A percentile compares a stretch with the other conserved stretches of the same genome.
These are phyloP conservation scores for Leccinum rimulosum DNA, from an alignment of 768 basidiomycete species.

Conservation along the genomic window DNA sequence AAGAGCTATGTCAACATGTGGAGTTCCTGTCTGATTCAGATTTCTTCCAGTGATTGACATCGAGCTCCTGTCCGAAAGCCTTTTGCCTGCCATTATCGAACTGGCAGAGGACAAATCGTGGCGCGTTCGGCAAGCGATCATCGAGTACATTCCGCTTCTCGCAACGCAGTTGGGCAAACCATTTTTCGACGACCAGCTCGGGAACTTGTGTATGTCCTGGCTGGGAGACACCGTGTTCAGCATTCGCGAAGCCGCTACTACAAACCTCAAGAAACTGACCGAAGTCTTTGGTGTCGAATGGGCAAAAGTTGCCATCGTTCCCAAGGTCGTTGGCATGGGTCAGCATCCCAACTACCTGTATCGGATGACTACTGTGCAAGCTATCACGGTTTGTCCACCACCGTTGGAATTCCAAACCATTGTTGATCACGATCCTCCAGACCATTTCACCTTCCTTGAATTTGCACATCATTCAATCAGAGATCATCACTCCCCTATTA, in stretches of 20 bases:
- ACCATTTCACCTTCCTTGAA: conserved; percentile 92
- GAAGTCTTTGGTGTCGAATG: conserved; percentile 99
- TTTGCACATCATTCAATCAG: conserved; percentile 76
- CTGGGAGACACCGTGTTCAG: conserved; percentile 97
- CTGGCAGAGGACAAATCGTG: conserved; percentile 99
- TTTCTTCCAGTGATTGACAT: conserved; percentile 86
- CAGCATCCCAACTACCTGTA: conserved; percentile 95
- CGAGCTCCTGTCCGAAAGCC: conserved; percentile 88
- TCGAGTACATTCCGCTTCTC: conserved; percentile 98
- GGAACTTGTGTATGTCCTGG: conserved; percentile 98
- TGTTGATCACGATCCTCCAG: conserved; percentile 41
- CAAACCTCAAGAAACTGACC: conserved; percentile 94
- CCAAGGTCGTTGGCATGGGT: conserved; percentile 97
- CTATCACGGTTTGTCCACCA: conserved; percentile 75
- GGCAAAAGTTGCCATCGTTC: conserved; percentile 91
- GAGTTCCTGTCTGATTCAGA: conserved; percentile 7
- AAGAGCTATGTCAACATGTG: conserved; percentile 7
- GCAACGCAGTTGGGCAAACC: conserved; percentile 95
- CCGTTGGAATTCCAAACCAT: neutral
- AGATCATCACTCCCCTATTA: conserved; percentile 81
- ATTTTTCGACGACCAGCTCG: conserved; percentile 97
- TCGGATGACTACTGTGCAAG: conserved; percentile 98
- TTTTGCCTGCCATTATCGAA: conserved; percentile 96
- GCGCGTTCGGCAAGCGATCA: conserved; percentile 99
- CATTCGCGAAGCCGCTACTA: conserved; percentile 96